Percentiles rank a stretch among this genome's conserved stretches.
Evolutionary conservation across 495 filamentous ascomycete species (phyloP).

Genomic region (Penicillium salamii): DNA sequence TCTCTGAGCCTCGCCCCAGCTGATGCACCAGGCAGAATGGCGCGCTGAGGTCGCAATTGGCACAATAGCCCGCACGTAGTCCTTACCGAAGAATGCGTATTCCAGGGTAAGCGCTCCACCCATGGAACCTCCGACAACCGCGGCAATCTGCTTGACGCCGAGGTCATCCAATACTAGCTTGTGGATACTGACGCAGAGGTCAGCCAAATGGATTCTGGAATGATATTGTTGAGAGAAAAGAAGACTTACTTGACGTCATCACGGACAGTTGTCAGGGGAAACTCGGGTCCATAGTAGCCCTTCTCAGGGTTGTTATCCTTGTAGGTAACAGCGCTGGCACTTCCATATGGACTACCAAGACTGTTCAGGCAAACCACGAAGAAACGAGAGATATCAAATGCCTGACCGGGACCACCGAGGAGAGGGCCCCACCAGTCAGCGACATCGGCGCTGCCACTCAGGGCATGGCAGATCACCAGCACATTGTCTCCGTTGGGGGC

Average conservation of each 20-base stretch:
- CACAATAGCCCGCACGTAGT: conserved; percentile 88
- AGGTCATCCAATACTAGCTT: conserved; percentile 87
- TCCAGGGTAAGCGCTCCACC: conserved; percentile 96
- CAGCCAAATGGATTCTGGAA: conserved; percentile 8
- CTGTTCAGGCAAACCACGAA: conserved; percentile 96
- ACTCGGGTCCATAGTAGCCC: conserved; percentile 89
- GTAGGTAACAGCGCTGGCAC: conserved; percentile 87
- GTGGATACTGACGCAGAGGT: conserved; percentile 62
- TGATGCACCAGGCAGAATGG: conserved; percentile 98
- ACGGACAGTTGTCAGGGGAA: conserved; percentile 88
- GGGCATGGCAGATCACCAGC: conserved; percentile 94
- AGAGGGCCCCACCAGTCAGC: conserved; percentile 98
- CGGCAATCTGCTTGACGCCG: conserved; percentile 80
- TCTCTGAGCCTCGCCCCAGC: conserved; percentile 95
- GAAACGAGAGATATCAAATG: conserved; percentile 89
- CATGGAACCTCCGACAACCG: conserved; percentile 95
- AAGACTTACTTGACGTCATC: conserved; percentile 84
- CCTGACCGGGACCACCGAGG: conserved; percentile 81
- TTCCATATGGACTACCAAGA: conserved; percentile 93
- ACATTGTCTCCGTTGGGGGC: conserved; percentile 78
- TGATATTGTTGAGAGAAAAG: neutral
- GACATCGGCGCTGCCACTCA: conserved; percentile 95
- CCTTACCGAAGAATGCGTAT: conserved; percentile 93
- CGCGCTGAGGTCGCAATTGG: conserved; percentile 92
- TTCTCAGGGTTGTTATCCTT: conserved; percentile 73